Conservation (phyloP, 306 rosid species). For the Dicorynia guianensis region DNA sequence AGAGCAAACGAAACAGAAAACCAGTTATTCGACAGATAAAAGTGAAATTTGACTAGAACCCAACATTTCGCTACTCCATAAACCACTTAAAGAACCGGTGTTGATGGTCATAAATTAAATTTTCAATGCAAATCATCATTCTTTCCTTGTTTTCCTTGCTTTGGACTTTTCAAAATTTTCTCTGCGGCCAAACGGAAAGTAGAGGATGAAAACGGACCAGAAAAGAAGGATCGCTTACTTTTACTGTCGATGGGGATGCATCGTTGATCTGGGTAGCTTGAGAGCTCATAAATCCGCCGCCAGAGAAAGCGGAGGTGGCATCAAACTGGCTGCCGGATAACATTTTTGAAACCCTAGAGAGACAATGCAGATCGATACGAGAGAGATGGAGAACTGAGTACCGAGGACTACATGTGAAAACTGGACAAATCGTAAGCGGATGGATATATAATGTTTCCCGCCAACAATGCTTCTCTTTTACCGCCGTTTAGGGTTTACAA, state of each 20-base stretch:
- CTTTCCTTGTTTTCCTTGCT: background rate
- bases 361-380: background rate
- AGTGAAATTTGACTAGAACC: background rate
- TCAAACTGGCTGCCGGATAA: constrained; percentile 82
- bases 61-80: background rate
- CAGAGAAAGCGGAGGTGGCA: constrained; percentile 55
- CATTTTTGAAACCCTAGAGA: constrained; percentile 59
- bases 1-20: constrained; percentile 2
- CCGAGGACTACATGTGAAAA: background rate
- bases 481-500: constrained; percentile 55
- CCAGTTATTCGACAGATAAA: constrained; percentile 19
- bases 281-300: constrained; percentile 71
- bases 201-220: background rate
- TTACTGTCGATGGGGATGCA: constrained; percentile 59
- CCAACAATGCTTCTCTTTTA: constrained; percentile 46
- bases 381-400: background rate
- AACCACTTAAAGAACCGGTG: background rate
- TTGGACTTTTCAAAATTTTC: background rate
- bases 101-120: background rate
- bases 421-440: background rate
- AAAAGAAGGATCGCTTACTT: constrained; percentile 49
- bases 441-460: constrained; percentile 52
- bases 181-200: constrained; percentile 23
- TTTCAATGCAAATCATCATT: background rate
- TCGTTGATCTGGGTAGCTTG: constrained; percentile 63